Base-by-base conservation (phyloP, 1,284 basidiomycete species). In the Psilocybe mexicana region DNA sequence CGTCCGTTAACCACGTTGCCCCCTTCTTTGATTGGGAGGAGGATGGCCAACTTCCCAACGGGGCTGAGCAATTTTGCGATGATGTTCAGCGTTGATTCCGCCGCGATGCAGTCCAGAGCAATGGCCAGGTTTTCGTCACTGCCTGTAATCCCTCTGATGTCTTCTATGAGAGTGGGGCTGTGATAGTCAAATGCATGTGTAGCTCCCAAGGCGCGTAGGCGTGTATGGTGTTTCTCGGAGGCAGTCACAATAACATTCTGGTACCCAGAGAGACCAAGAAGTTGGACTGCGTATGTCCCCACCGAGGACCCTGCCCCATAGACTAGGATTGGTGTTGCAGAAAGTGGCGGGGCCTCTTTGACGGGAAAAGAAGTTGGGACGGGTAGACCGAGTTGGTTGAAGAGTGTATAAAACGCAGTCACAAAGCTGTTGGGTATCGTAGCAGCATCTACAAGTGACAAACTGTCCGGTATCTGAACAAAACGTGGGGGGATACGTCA, bases 301-400 rank as follows among this genome's bases (percentile, higher is more conserved):
- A 79, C 66, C n/a, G 80, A 81, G 3, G 84, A 73, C 8, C 84
- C 82, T 14, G 79, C 80, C 53, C 84, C 82, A 59, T 82, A 86
- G 25, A 87, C 70, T 7, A 84, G 72, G 54, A 84, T 79, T 1
- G 81, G 74, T 1, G 64, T 65, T 10, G 68, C 58, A 2, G 74
- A 68, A 11, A 72, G 65, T 23, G 72, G 66, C 11, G 79, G 76
- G 1, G 71, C 54, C 1, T 64, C 53, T 0, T 68, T 51, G 0
- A 71, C 64, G 3, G 77, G 78, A 61, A 79, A 76, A 2, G 73
- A 69, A 3, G 47, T 57, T 8, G 80, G 78, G 10, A 75, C 46
- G 2, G 79, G 76, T 5, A 83, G 68, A 2, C 64, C 67, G 28
- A 84, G 69, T 45, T 76, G 69, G 57, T 72, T 76, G 66, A 82